Conservation (phyloP, 768 basidiomycete genomes). For the Daedaleopsis nitida region DNA sequence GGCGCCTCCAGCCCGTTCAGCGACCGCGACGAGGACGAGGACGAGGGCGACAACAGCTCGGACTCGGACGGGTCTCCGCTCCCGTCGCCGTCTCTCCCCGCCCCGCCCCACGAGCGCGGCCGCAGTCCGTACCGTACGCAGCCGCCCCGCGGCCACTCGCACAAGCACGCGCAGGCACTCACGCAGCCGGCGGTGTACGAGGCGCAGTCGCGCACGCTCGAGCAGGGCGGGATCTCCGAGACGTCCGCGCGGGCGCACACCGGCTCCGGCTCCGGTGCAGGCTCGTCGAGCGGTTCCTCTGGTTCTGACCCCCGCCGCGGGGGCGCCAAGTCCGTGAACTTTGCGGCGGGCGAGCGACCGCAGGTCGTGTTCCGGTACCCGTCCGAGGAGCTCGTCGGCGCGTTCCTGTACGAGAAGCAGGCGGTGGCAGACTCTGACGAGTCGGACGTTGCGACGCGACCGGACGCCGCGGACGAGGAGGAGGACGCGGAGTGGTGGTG, state of each 20-base stretch:
- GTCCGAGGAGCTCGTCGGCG: conserved; percentile 18
- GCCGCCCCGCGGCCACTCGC: too few relatives aligned
- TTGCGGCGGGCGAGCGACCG: conserved; percentile 18
- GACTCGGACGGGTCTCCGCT: conserved; percentile 14
- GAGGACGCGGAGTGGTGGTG: conserved; percentile 24
- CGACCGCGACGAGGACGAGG: conserved; percentile 13
- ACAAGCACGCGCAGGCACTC: neutral
- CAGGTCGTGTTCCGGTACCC: conserved; percentile 29
- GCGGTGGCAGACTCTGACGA: neutral
- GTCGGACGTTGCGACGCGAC: conserved; percentile 3
- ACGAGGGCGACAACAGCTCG: neutral
- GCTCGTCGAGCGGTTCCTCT: too few relatives aligned
- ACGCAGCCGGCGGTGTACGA: conserved; percentile 10
- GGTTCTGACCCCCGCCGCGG: too few relatives aligned
- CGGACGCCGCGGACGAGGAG: conserved; percentile 4
- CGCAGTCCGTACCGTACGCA: neutral
- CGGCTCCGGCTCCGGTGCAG: neutral
- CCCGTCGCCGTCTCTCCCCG: neutral
- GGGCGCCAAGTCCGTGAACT: conserved; percentile 22
- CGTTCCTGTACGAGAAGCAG: conserved; percentile 8
- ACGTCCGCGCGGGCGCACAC: conserved; percentile 1
- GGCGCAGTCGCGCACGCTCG: conserved; percentile 10
- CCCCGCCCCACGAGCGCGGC: conserved; percentile 5
- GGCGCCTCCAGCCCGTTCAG: conserved; percentile 11
- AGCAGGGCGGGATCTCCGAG: conserved; percentile 5